A percentile compares a stretch with the other conserved stretches of the same genome.
Evolutionary conservation across 192 early-diverging fungal species (phyloP).

Genomic region (Coemansia sp.): DNA sequence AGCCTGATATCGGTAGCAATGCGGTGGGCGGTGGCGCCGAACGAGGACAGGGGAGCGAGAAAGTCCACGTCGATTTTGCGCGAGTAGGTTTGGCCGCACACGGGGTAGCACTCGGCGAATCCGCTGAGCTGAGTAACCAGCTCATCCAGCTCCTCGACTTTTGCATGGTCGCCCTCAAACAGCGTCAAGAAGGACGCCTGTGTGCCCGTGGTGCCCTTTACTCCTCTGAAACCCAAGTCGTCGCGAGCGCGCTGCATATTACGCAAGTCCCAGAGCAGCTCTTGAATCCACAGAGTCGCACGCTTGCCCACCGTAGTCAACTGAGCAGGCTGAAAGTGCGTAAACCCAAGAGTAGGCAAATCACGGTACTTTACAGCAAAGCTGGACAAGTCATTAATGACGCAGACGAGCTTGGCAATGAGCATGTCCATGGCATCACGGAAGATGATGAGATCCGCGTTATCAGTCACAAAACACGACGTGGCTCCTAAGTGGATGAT

Average conservation of each 20-base stretch:
- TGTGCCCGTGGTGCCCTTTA: conserved; percentile 98
- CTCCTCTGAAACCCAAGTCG: conserved; percentile 90
- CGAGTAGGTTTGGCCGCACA: conserved; percentile 96
- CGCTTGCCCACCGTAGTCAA: conserved; percentile 98
- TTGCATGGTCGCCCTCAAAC: conserved; percentile 89
- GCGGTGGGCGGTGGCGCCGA: conserved; percentile 94
- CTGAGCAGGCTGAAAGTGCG: conserved; percentile 98
- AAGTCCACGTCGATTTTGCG: conserved; percentile 97
- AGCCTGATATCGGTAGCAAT: conserved; percentile 95
- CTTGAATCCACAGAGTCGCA: conserved; percentile 94
- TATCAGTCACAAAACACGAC: conserved; percentile 98
- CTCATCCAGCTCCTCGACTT: conserved; percentile 87
- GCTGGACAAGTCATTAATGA: conserved; percentile 69
- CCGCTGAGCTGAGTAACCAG: conserved; percentile 86
- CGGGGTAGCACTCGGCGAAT: conserved; percentile 79
- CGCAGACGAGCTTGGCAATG: conserved; percentile 79
- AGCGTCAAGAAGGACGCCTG: conserved; percentile 96
- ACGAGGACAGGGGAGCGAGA: conserved; percentile 76
- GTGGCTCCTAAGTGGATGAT: conserved; percentile 99
- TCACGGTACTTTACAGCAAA: conserved; percentile 80
- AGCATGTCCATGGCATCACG: conserved; percentile 91
- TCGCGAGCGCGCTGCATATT: conserved; percentile 84
- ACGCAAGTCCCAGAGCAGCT: conserved; percentile 91
- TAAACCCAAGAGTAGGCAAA: conserved; percentile 94
- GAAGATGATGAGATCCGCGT: conserved; percentile 97